Conservation (phyloP, 2,329 filamentous ascomycete species). For the Apiospora aurea region DNA sequence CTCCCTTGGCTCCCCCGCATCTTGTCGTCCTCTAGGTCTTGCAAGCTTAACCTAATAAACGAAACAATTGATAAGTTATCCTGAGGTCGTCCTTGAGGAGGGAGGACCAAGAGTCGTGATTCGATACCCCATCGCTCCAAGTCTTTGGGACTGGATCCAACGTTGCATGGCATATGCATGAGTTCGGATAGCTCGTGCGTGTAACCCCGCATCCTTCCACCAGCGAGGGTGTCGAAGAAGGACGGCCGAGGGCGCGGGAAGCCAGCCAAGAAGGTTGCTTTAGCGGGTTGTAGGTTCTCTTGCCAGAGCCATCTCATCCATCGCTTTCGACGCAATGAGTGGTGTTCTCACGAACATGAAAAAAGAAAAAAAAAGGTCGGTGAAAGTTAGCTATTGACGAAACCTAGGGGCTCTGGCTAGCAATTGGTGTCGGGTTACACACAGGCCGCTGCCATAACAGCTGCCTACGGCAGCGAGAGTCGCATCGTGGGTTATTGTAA, state of each 20-base stretch:
- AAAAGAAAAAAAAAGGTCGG: neutral
- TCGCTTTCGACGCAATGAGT: neutral
- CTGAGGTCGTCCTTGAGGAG: neutral
- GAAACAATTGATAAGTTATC: neutral
- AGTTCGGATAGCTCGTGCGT: neutral
- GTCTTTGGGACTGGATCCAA: conserved; percentile 1
- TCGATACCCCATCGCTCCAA: neutral
- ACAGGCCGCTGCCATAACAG: neutral
- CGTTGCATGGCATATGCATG: conserved; percentile 15
- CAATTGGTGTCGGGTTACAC: neutral
- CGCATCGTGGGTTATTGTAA: neutral
- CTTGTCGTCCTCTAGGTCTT: neutral
- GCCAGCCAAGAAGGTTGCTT: neutral
- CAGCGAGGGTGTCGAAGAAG: neutral
- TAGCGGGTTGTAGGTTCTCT: neutral
- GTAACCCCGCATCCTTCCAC: neutral
- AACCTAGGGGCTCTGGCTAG: neutral
- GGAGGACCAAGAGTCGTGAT: neutral
- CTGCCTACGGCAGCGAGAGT: neutral
- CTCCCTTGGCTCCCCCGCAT: conserved; percentile 12
- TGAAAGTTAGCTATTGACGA: neutral
- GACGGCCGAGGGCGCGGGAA: neutral
- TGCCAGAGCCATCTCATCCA: neutral
- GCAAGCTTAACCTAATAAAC: neutral
- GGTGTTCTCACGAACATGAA: neutral